Base-by-base conservation (phyloP, 306 rosid species). In the Sicyos baderoa region DNA sequence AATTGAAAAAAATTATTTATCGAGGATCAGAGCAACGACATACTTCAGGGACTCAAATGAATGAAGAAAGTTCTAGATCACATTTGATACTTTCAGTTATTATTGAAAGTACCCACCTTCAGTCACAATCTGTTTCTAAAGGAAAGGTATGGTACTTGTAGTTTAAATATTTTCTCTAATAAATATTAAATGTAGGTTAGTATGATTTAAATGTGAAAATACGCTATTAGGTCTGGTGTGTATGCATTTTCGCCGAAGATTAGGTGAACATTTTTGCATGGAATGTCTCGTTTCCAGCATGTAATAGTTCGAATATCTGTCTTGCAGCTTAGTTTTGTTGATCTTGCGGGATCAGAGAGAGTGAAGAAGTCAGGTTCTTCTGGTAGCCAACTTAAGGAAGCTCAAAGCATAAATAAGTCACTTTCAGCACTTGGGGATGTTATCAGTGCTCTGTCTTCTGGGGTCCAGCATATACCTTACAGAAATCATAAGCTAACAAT, bases 391-490 rank as follows among this genome's bases (percentile, higher is more conserved):
- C 91, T 94, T 14, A 90, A 89, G 81, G 99, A 93, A 86, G 99
- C 99, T 54, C 99, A 90, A 74, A 94, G 99, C 75, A 94, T 94
- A 73, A 94, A 94, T 77, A 90, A 94, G 74, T 94, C 97, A 67
- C 91, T 94, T 75, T 90, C 99, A 55, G 99, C 99, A 25, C 86
- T 94, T 1, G 96, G 97, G 17, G 97, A 94, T 84, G 97, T 94
- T 14, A 90, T 90, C 22, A 87, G 95, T 78, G 89, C 97, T 77
- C 82, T 91, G 64, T 84, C 96, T 73, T 82, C 89, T 22, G 89
- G 89, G 49, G 89, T 94, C 19, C 96, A 91, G 76, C 97, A 91
- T 77, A 91, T 88, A 68, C 97, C 97, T 35, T 91, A 91, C 12
- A 86, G 97, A 76, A 94, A 94, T 80, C 97, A 90, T 75, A 94